A percentile compares a stretch with the other conserved stretches of the same genome.
These are phyloP conservation scores for Taxawa tesnikishii DNA, from an alignment of 2,329 filamentous ascomycete genomes.

Conservation along the genomic window DNA sequence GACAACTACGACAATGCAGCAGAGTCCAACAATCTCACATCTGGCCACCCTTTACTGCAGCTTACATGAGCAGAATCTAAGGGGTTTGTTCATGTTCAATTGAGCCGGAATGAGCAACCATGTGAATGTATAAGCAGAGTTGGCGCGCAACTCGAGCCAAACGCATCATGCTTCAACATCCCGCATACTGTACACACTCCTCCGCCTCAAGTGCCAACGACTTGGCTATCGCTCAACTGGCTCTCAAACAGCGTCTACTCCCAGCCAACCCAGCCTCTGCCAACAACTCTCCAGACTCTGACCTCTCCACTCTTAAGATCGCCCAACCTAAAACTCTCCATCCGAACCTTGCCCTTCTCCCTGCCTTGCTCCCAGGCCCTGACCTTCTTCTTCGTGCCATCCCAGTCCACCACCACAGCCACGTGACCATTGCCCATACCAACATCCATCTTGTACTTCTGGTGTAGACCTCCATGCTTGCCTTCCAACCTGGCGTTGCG, in stretches of 20 bases:
- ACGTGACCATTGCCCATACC: slow-evolving; percentile 69
- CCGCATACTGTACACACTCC: too few relatives aligned
- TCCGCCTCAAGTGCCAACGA: too few relatives aligned
- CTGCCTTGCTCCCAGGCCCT: slow-evolving; percentile 89
- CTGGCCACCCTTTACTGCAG: too few relatives aligned
- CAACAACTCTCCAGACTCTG: slow-evolving; percentile 94
- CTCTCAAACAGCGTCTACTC: slow-evolving; percentile 29
- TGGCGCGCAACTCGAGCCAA: too few relatives aligned
- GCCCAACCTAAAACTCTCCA: slow-evolving; percentile 87
- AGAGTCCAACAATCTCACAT: too few relatives aligned
- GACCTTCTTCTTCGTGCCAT: slow-evolving; percentile 96
- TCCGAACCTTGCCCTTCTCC: slow-evolving; percentile 84
- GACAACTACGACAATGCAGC: too few relatives aligned
- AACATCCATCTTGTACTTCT: slow-evolving; percentile 81
- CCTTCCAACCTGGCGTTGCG: slow-evolving; percentile 92
- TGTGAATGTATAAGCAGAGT: too few relatives aligned
- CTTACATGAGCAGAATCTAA: too few relatives aligned
- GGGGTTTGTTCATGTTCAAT: too few relatives aligned
- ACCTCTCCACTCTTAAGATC: slow-evolving; percentile 90
- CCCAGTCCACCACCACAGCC: slow-evolving; percentile 87
- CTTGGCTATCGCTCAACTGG: too few relatives aligned
- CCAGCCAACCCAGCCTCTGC: slow-evolving; percentile 87
- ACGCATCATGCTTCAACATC: too few relatives aligned
- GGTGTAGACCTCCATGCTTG: slow-evolving; percentile 88
- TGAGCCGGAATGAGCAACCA: too few relatives aligned